Evolutionary conservation across 2,329 filamentous ascomycete genomes (phyloP), one percentile per base, ranked within the genome.

Genomic region (Verruconis gallopava): DNA sequence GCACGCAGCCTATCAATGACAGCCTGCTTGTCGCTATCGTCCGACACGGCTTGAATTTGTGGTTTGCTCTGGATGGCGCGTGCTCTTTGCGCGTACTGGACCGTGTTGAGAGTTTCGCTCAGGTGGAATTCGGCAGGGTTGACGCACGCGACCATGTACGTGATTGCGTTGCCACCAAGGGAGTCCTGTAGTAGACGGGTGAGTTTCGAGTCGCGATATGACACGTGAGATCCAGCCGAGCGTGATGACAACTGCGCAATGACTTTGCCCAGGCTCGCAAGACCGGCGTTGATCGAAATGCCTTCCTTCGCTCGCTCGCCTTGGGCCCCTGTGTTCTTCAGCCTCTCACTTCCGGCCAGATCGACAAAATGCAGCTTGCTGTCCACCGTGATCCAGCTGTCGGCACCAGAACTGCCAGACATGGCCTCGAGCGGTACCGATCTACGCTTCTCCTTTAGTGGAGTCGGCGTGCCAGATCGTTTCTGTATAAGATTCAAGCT

Each of bases 281-380:
- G 74, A 46, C 91, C 91, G 30, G 84, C 91, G 55, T 98, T 98
- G 68, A 98, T 98, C 11, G 89, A 94, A 46, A 98, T 98, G 51
- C 91, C 91, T 61, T 98, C 91, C 58, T 79, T 89, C 30, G 91
- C 91, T 44, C 91, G 76, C 52, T 96, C 91, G 34, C 91, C 91
- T 48, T 93, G 88, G 1, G 91, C 91, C 22, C 86, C 85, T 0
- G 91, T 98, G 54, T 98, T 96, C 66, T 98, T 98, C 54, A 98
- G 67, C 51, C 91, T 77, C 65, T 98, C 91, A 58, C 91, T 96
- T 49, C 91, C 91, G 40, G 91, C 91, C 59, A 98, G 67, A 75
- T 98, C 91, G 46, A 98, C 91, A 57, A 98, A 98, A 59, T 98
- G 91, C 39, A 98, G 72, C 63, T 98, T 98, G 75, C 91, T 98